Conservation (phyloP, 768 basidiomycete genomes). For the Austroboletus eburneus region DNA sequence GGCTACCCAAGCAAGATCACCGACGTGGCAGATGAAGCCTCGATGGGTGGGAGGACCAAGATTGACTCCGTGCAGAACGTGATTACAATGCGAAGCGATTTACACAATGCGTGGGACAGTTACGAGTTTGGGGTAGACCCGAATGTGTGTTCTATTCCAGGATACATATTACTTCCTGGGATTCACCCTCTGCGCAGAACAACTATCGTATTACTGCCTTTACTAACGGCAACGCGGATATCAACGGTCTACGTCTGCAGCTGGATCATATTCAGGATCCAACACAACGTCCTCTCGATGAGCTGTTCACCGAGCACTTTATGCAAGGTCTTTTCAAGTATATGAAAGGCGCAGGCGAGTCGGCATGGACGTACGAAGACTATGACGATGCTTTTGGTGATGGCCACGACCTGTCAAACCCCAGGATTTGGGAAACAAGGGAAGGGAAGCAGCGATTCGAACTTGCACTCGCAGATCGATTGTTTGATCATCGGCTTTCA, state of each 20-base stretch:
- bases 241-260: constrained; percentile 22
- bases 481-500: neutral
- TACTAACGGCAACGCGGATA: constrained; percentile 22
- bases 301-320: constrained; percentile 32
- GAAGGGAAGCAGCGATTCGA: neutral
- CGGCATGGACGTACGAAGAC: constrained; percentile 24
- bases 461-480: neutral
- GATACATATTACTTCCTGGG: neutral
- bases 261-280: constrained; percentile 30
- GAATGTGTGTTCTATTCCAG: constrained; percentile 13
- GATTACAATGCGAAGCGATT: constrained; percentile 23
- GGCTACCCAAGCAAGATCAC: constrained; percentile 16
- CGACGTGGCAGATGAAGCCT: constrained; percentile 12
- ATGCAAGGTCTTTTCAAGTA: constrained; percentile 32
- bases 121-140: constrained; percentile 27
- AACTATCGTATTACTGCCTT: constrained; percentile 30
- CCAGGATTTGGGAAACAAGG: neutral
- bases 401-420: neutral
- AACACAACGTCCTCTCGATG: constrained; percentile 29
- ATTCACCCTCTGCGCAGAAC: constrained; percentile 17
- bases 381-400: constrained; percentile 3
- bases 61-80: constrained; percentile 27
- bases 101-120: constrained; percentile 23
- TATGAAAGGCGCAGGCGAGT: constrained; percentile 32
- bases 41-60: constrained; percentile 5